These are phyloP conservation scores for Rubia yunnanensis DNA, from an alignment of 257 asterid genomes.

Conservation along the genomic window DNA sequence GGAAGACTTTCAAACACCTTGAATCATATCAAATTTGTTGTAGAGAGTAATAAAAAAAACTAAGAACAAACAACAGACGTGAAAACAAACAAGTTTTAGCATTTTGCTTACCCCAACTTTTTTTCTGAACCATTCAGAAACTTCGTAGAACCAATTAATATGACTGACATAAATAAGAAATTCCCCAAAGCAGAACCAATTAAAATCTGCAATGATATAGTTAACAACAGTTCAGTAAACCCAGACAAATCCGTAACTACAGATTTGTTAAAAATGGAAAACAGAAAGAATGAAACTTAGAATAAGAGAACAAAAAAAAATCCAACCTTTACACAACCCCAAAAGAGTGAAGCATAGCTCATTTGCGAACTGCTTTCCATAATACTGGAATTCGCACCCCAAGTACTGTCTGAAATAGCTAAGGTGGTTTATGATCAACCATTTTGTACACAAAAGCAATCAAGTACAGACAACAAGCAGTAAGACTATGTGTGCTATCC, in stretches of 20 bases:
- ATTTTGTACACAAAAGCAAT: background rate
- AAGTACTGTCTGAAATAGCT: constrained; percentile 48
- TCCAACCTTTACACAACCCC: constrained; percentile 46
- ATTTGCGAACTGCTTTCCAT: constrained; percentile 26
- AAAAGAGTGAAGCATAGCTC: constrained; percentile 26
- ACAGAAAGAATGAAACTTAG: constrained; percentile 3
- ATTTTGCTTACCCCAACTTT: constrained; percentile 34
- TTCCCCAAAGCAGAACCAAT: constrained; percentile 47
- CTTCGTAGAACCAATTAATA: constrained; percentile 37
- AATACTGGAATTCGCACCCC: constrained; percentile 36
- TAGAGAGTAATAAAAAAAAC: background rate
- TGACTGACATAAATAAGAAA: constrained; percentile 29
- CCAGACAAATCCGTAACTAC: background rate
- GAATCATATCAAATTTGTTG: background rate
- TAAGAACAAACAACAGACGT: background rate
- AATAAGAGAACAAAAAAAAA: constrained; percentile 1
- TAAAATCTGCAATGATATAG: constrained; percentile 34
- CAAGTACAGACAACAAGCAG: background rate
- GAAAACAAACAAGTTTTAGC: background rate
- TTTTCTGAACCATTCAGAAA: constrained; percentile 32
- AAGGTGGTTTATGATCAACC: constrained; percentile 29
- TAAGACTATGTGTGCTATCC: background rate
- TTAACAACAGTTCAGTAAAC: constrained; percentile 5
- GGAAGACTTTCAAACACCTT: background rate
- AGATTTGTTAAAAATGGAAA: background rate